phyloP scores from a whole-genome alignment of 495 filamentous ascomycete genomes.

The Copromyces sp. region DNA sequence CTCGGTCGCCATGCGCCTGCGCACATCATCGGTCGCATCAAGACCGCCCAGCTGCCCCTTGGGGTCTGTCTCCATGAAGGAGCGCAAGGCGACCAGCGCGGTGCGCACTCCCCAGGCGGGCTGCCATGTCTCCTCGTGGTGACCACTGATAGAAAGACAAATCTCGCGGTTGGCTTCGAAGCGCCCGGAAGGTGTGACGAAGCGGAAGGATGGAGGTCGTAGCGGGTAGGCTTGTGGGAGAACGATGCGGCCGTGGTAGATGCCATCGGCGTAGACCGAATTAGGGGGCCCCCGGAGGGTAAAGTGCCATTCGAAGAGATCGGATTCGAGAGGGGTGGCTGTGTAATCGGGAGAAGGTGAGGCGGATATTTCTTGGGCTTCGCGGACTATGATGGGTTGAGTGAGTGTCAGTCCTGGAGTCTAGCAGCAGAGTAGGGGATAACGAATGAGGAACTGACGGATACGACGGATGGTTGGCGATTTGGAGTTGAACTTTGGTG shows the following conservation, averaged over 20 bases:
- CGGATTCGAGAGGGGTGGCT: constrained; percentile 69
- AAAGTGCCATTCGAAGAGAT: constrained; percentile 99
- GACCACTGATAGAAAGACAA: constrained; percentile 82
- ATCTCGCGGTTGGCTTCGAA: constrained; percentile 98
- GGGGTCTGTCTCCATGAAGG: constrained; percentile 66
- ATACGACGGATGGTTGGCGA: constrained; percentile 75
- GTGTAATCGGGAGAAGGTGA: constrained; percentile 72
- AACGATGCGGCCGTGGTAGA: constrained; percentile 94
- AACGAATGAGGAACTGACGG: constrained; percentile 32
- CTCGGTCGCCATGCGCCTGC: constrained; percentile 54
- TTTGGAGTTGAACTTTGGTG: constrained; percentile 56
- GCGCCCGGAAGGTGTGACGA: constrained; percentile 80
- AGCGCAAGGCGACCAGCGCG: constrained; percentile 57
- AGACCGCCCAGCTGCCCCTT: constrained; percentile 81
- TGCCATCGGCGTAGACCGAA: constrained; percentile 64
- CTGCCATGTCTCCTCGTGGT: constrained; percentile 98
- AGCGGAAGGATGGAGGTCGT: constrained; percentile 85
- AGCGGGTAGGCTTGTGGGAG: constrained; percentile 83
- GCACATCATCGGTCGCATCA: constrained; percentile 53
- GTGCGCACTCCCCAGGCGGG: constrained; percentile 92
- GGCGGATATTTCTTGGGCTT: constrained; percentile 72
- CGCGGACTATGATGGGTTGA: constrained; percentile 50
- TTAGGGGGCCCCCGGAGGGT: constrained; percentile 83
- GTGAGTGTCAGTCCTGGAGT: constrained; percentile 16
- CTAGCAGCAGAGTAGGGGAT: constrained; percentile 3